Percentiles rank a stretch among this genome's conserved stretches.
phyloP scores from a whole-genome alignment of 129 eudicot species.

The sunflower (Helianthus annuus) region HanXRQr2.0-SUNRISE NC_035446.2:127814647-127815146 shows the following conservation, averaged over 20 bases:
- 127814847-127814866: constrained; percentile 34
- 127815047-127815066: constrained; percentile 18
- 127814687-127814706: constrained; percentile 18
- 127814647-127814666: constrained; percentile 33
- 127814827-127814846: constrained; percentile 6
- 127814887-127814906: constrained; percentile 16
- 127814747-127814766: neutral
- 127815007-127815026: constrained; percentile 20
- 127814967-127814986: neutral
- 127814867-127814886: constrained; percentile 19
- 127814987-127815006: constrained; percentile 28
- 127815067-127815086: neutral
- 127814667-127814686: constrained; percentile 32
- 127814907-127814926: constrained; percentile 8
- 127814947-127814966: constrained; percentile 2
- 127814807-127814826: constrained; percentile 8
- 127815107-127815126: too few relatives aligned
- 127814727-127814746: constrained; percentile 23
- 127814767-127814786: constrained; percentile 10
- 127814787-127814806: neutral
- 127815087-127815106: too few relatives aligned
- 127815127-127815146: too few relatives aligned
- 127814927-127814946: constrained; percentile 1
- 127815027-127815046: neutral
- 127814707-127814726: constrained; percentile 22